Base-by-base conservation (phyloP, 208 protist genomes). In the Trypanosoma cruzi region DNA sequence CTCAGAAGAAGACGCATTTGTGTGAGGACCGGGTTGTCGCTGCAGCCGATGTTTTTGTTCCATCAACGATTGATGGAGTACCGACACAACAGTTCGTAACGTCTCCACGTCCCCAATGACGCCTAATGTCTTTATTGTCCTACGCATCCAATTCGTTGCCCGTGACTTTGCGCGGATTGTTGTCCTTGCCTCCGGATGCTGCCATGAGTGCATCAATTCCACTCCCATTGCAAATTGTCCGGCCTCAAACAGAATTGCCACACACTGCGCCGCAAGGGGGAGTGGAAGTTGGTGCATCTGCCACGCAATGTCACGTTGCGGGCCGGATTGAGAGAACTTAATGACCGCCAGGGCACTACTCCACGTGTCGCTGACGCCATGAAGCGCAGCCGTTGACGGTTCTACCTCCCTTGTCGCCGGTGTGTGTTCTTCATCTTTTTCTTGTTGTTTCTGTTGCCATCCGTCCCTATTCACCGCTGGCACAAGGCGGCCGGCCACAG, bases 71-170 rank as follows among this genome's bases (percentile, higher is more conserved):
- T 58, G 46, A 36, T 71, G 71, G 24, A 77, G 32, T 0, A 67
- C 46, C 8, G 64, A 59, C 8, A 77, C 28, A 37, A 67, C 18
- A 0, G 13, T 22, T 18, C 71, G 55, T 28, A 77, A 32, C 24
- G 71, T 67, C 40, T 71, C 63, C 26, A 77, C 71, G 34, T 77
- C 71, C 36, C 58, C 36, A 71, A 71, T 71, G 28, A 44, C 36
- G 31, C 71, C 56, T 55, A 77, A 61, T 26, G 64, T 77, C 28
- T 65, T 57, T 0, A 77, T n/a, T 20, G 71, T 29, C 22, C 29
- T 65, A 8, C 56, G 55, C 7, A 77, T 28, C 24, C 50, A 34
- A 20, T 22, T 24, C 8, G 64, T 53, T 6, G 64, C 50, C 2
- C 13, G 14, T 26, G 46, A 4, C 32, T 46, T 67, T 48, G 59